phyloP scores from a whole-genome alignment of 73 alveolate genomes.

The Paramecium biaurelia region DNA sequence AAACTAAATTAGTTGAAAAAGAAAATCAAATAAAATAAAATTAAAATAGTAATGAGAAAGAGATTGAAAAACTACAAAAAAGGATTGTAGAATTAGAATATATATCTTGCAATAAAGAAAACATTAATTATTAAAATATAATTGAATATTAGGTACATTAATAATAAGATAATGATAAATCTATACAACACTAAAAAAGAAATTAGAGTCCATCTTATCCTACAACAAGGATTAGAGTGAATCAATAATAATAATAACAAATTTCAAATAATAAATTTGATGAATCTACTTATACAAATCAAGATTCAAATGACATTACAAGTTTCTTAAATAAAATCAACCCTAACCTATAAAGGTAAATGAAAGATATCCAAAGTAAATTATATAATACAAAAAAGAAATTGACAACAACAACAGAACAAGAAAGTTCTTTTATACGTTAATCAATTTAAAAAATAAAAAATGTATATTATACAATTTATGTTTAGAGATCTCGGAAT shows the following conservation, averaged over 20 bases:
- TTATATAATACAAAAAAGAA: constrained; percentile 17
- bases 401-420: constrained; percentile 22
- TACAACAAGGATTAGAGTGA: constrained; percentile 14
- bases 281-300: background rate
- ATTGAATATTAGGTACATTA: background rate
- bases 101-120: background rate
- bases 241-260: background rate
- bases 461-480: background rate
- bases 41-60: constrained; percentile 6
- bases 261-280: background rate
- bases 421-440: constrained; percentile 23
- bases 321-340: background rate
- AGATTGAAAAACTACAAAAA: background rate
- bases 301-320: background rate
- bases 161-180: background rate
- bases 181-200: background rate
- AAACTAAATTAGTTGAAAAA: constrained; percentile 4
- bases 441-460: constrained; percentile 47
- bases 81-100: background rate
- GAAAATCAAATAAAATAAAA: background rate
- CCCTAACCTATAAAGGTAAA: background rate
- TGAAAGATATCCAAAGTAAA: background rate
- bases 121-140: background rate
- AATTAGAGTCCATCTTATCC: constrained; percentile 48
- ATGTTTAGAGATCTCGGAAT: constrained; percentile 29